These are phyloP conservation scores for Parafenestella ontariensis DNA, from an alignment of 2,329 filamentous ascomycete genomes.

Conservation along the genomic window DNA sequence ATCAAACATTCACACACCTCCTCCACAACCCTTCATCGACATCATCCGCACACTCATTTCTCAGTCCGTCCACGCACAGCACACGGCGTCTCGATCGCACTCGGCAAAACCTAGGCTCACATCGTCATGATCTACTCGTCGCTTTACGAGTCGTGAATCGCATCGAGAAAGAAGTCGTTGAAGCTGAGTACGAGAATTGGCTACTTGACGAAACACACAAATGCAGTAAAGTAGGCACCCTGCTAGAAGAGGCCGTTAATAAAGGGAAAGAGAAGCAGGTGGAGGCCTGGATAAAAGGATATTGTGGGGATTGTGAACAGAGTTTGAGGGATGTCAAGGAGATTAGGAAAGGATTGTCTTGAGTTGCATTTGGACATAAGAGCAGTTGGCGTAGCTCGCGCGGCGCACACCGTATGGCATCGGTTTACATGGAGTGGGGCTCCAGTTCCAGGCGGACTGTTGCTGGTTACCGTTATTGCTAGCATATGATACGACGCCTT, in stretches of 20 bases:
- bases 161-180: slow-evolving; percentile 84
- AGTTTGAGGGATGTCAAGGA: slow-evolving; percentile 21
- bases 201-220: slow-evolving; percentile 77
- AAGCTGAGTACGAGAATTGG: slow-evolving; percentile 94
- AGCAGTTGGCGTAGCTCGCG: neutral
- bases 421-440: too few relatives aligned
- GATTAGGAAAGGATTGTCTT: slow-evolving; percentile 12
- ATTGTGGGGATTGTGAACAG: slow-evolving; percentile 68
- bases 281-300: slow-evolving; percentile 64
- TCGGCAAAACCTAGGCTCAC: slow-evolving; percentile 81
- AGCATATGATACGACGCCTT: too few relatives aligned
- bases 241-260: slow-evolving; percentile 52
- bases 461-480: too few relatives aligned
- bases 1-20: slow-evolving; percentile 48
- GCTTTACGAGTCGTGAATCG: slow-evolving; percentile 89
- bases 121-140: slow-evolving; percentile 89
- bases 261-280: slow-evolving; percentile 54
- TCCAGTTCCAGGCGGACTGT: too few relatives aligned
- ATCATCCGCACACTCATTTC: slow-evolving; percentile 23
- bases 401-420: neutral
- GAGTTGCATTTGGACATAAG: neutral
- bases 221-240: slow-evolving; percentile 69
- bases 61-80: slow-evolving; percentile 35
- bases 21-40: slow-evolving; percentile 33
- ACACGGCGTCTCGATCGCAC: slow-evolving; percentile 72